A percentile compares a stretch with the other conserved stretches of the same genome.
Conservation (phyloP, 164 flowering plant genomes). For the Protea cynaroides region DNA sequence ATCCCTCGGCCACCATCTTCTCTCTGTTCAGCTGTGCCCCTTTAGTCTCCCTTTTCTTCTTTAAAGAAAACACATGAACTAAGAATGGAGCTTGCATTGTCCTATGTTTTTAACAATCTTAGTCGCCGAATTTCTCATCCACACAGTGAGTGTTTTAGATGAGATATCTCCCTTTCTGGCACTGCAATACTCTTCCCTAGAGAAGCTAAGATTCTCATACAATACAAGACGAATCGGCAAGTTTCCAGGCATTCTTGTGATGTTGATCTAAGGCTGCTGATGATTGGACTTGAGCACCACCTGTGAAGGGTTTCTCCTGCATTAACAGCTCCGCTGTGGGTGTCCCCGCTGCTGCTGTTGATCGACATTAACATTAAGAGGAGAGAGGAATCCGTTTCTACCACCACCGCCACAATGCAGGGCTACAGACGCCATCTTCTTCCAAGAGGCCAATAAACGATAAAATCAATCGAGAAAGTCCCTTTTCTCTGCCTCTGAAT, state of each 20-base stretch:
- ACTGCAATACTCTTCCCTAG: neutral
- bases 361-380: neutral
- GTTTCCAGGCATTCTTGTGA: neutral
- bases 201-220: neutral
- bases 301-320: no score
- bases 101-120: conserved; percentile 33
- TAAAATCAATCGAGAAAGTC: no score
- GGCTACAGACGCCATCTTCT: neutral
- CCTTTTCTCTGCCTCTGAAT: no score
- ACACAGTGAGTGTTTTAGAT: conserved; percentile 19
- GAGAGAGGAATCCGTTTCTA: neutral
- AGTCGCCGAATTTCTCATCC: conserved; percentile 22
- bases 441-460: no score
- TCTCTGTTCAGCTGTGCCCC: conserved; percentile 17
- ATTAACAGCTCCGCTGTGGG: no score
- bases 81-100: conserved; percentile 34
- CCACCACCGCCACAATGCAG: neutral
- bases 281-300: neutral
- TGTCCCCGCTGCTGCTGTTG: neutral
- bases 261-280: neutral
- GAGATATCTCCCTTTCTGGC: neutral
- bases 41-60: neutral
- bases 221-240: neutral
- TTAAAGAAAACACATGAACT: conserved; percentile 21
- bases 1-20: conserved; percentile 13